Percentiles rank a stretch among this genome's conserved stretches.
phyloP scores from a whole-genome alignment of 345 rosid genomes.

The Clarkia xantiana region DNA sequence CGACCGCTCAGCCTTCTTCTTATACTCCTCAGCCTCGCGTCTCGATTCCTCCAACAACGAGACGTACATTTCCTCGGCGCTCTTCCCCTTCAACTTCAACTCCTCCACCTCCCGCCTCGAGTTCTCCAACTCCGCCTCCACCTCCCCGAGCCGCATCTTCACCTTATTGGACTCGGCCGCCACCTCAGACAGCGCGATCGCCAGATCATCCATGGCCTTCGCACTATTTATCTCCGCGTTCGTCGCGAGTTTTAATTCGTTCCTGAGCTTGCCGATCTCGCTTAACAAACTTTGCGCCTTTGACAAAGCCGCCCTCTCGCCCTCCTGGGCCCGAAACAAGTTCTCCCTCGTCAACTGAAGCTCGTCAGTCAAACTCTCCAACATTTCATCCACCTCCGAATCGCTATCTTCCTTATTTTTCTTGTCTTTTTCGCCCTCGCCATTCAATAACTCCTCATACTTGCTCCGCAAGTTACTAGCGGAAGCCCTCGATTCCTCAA shows the following conservation, averaged over 20 bases:
- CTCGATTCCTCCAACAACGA: conserved; percentile 23
- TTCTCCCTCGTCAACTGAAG: conserved; percentile 18
- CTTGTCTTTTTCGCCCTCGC: neutral
- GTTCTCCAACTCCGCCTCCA: conserved; percentile 30
- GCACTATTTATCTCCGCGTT: conserved; percentile 65
- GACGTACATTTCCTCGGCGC: conserved; percentile 17
- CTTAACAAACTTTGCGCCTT: conserved; percentile 16
- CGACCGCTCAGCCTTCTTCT: conserved; percentile 52
- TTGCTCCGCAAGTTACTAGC: conserved; percentile 20
- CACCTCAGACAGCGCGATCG: conserved; percentile 65
- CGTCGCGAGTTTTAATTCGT: conserved; percentile 29
- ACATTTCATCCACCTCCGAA: conserved; percentile 11
- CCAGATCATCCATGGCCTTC: conserved; percentile 84
- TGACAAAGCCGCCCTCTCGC: conserved; percentile 18
- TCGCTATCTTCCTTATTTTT: conserved; percentile 9
- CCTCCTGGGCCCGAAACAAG: conserved; percentile 18
- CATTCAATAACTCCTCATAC: conserved; percentile 7
- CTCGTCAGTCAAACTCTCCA: conserved; percentile 26
- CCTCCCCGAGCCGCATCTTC: conserved; percentile 33
- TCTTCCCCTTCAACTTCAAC: conserved; percentile 21
- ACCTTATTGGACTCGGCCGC: conserved; percentile 37
- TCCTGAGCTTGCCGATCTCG: conserved; percentile 25
- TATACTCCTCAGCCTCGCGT: conserved; percentile 37
- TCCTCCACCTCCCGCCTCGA: conserved; percentile 20
- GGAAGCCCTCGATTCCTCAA: conserved; percentile 36